These are phyloP conservation scores for Penicillium digitatum DNA, from an alignment of 2,329 filamentous ascomycete genomes.

Conservation along the genomic window DNA sequence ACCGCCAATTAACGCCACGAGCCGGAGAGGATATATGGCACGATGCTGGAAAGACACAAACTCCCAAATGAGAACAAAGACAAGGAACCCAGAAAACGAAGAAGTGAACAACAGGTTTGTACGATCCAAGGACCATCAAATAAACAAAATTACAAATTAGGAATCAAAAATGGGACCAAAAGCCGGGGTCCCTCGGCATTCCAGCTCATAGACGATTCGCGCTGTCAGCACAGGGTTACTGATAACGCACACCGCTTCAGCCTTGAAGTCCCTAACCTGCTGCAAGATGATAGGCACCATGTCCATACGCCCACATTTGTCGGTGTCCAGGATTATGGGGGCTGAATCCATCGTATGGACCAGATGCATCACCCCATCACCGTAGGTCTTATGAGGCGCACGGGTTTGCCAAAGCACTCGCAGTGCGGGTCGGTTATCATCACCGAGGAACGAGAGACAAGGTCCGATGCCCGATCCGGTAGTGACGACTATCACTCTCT, in stretches of 20 bases:
- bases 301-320: slow-evolving; percentile 56
- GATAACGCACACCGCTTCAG: slow-evolving; percentile 70
- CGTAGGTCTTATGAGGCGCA: slow-evolving; percentile 60
- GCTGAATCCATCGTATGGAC: slow-evolving; percentile 57
- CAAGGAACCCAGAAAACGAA: neutral
- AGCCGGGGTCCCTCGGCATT: slow-evolving; percentile 61
- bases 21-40: neutral
- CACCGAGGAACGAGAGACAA: slow-evolving; percentile 59
- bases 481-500: slow-evolving; percentile 61
- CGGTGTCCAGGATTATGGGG: slow-evolving; percentile 66
- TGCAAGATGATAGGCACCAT: slow-evolving; percentile 55
- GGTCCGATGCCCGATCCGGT: slow-evolving; percentile 73
- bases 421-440: slow-evolving; percentile 38
- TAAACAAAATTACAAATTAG: slow-evolving; percentile 27
- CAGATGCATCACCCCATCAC: slow-evolving; percentile 52
- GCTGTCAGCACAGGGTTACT: slow-evolving; percentile 65
- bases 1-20: neutral
- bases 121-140: neutral
- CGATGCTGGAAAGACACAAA: neutral
- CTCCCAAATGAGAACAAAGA: neutral
- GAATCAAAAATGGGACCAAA: slow-evolving; percentile 74
- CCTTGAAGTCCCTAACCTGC: slow-evolving; percentile 45
- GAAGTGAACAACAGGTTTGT: neutral
- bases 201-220: slow-evolving; percentile 65
- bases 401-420: slow-evolving; percentile 68